Base-by-base conservation (phyloP, 139 green algal genomes). In the Chlamydomonas asymmetrica region DNA sequence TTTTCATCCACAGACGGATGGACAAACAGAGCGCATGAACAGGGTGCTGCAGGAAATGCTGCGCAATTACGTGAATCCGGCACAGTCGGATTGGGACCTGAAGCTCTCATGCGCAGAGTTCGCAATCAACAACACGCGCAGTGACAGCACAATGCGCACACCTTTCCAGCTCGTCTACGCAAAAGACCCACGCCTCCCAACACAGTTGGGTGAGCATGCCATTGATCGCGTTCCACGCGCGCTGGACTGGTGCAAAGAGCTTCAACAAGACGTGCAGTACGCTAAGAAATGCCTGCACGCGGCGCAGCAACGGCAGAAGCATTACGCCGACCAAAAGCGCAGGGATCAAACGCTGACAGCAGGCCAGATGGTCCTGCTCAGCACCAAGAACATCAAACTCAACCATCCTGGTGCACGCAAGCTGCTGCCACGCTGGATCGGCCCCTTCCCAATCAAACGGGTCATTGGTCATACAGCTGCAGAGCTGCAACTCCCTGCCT, bases 21-120 rank as follows among this genome's bases (percentile, higher is more conserved):
- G 69, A 4, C 65, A 75, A 75, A 83, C 77, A 35, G 77, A 76
- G 40, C 52, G 32, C 5, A 70, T 40, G 37, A 83, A 77, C 38
- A 40, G 72, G 8, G 62, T 79, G 4, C 27, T 79, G 18, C 61
- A 41, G 6, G 62, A 71, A 3, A 79, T 61, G 39, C 38, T 77
- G 13, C 57, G 84, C 0, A 18, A 43, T 31, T 88, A 76, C 32
- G 40, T 73, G 2, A 49, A 41, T 37, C 61, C 61, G 3, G 20
- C 35, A 1, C 71, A 82, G 43, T 56, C 59, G 25, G 71, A 90
- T 41, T 94, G 88, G 88, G 88, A 90, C 45, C 25, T 60, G 0
- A 16, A 73, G 0, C 64, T 91, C 3, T 3, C 68, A 23, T 2
- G 63, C 22, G 73, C 62, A 50, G 84, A 91, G 56, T 90, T 91